Evolutionary conservation across 345 rosid species (phyloP).

Genomic region (Hibiscus trionum): DNA sequence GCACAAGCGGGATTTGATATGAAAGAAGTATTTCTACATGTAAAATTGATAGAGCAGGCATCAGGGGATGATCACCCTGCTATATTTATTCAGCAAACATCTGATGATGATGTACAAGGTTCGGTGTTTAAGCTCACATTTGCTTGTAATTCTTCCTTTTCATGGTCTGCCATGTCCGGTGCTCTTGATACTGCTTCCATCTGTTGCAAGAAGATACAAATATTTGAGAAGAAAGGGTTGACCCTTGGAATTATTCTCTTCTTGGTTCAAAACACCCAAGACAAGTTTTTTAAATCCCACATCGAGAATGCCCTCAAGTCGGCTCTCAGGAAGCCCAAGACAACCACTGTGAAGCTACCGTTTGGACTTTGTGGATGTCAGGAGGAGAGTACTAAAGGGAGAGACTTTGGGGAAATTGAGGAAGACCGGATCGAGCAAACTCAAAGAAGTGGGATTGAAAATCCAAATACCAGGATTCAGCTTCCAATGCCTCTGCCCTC

Average conservation of each 20-base stretch:
- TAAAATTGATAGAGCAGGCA: conserved; percentile 91
- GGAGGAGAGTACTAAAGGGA: conserved; percentile 59
- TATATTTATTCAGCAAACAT: conserved; percentile 60
- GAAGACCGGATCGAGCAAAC: conserved; percentile 50
- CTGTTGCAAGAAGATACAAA: conserved; percentile 76
- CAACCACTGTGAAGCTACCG: conserved; percentile 68
- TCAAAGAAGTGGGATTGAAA: conserved; percentile 43
- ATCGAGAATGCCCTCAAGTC: conserved; percentile 66
- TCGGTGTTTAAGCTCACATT: conserved; percentile 63
- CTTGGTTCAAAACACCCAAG: conserved; percentile 54
- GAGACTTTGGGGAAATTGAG: conserved; percentile 60
- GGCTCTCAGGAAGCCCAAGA: conserved; percentile 60
- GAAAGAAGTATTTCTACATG: conserved; percentile 90
- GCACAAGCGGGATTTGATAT: conserved; percentile 79
- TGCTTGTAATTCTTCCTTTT: conserved; percentile 67
- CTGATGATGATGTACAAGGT: conserved; percentile 53
- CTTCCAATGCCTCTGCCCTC: conserved; percentile 72
- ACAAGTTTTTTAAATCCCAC: conserved; percentile 46
- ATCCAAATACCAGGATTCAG: conserved; percentile 39
- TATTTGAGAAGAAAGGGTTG: conserved; percentile 89
- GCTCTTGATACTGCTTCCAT: conserved; percentile 74
- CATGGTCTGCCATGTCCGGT: conserved; percentile 75
- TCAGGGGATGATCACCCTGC: conserved; percentile 70
- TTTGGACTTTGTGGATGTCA: conserved; percentile 97
- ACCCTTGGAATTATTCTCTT: conserved; percentile 72